phyloP scores from a whole-genome alignment of 1,284 basidiomycete species.

The Termitomyces sp. region DNA sequence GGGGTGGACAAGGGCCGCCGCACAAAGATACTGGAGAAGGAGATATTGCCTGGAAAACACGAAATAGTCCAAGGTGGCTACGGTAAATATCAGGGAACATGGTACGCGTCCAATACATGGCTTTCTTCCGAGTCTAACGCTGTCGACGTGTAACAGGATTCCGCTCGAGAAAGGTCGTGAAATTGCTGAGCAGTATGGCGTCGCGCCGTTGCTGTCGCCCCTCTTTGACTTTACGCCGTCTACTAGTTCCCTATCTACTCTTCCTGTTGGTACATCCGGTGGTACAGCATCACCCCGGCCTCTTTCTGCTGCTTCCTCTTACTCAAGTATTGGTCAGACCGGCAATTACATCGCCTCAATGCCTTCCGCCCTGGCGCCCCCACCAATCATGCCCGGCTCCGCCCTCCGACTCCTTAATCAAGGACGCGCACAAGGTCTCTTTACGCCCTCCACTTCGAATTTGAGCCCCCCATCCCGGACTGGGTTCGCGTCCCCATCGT shows the following conservation, averaged over 20 bases:
- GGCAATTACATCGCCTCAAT: slow-evolving; percentile 39
- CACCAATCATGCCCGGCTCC: slow-evolving; percentile 76
- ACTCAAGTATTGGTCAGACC: slow-evolving; percentile 34
- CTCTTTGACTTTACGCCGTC: slow-evolving; percentile 89
- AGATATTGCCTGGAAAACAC: slow-evolving; percentile 92
- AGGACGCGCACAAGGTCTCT: slow-evolving; percentile 79
- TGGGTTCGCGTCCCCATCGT: slow-evolving; percentile 34
- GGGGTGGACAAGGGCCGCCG: slow-evolving; percentile 95
- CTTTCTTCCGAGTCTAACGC: not conserved
- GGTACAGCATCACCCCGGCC: slow-evolving; percentile 46
- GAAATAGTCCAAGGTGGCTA: slow-evolving; percentile 99
- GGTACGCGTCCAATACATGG: slow-evolving; percentile 45
- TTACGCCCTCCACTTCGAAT: slow-evolving; percentile 71
- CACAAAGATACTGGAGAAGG: slow-evolving; percentile 97
- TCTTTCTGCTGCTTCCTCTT: slow-evolving; percentile 49
- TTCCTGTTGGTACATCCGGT: slow-evolving; percentile 49
- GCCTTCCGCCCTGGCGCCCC: slow-evolving; percentile 60
- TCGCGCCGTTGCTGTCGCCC: slow-evolving; percentile 77
- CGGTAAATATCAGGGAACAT: slow-evolving; percentile 99
- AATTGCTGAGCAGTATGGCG: slow-evolving; percentile 87
- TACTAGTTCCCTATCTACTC: slow-evolving; percentile 55
- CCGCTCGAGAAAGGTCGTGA: slow-evolving; percentile 88
- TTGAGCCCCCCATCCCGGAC: slow-evolving; percentile 29
- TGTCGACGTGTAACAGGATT: slow-evolving; percentile 54
- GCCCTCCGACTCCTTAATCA: slow-evolving; percentile 76